phyloP scores from a whole-genome alignment of 2,329 filamentous ascomycete genomes.

The Beauveria asiatica region DNA sequence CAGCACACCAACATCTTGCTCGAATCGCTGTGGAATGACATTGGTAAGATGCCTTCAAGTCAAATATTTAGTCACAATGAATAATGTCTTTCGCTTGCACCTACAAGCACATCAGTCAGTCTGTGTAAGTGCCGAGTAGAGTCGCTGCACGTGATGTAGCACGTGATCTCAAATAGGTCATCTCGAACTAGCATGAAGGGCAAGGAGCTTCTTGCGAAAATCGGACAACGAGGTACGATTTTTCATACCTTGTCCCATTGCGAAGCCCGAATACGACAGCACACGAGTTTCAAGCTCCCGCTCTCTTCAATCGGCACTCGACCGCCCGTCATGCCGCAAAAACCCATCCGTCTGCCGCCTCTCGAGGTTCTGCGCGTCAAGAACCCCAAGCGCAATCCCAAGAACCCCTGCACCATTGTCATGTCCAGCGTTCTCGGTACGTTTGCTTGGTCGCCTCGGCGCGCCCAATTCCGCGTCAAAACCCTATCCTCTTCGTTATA shows the following conservation, averaged over 20 bases:
- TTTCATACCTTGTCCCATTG: background rate
- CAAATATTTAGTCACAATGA: background rate
- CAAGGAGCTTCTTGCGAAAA: background rate
- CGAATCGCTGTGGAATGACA: too few species aligned
- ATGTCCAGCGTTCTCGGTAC: constrained; percentile 51
- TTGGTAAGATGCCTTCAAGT: too few species aligned
- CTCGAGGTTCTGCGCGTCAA: constrained; percentile 46
- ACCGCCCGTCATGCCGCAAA: constrained; percentile 35
- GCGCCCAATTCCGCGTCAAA: too few species aligned
- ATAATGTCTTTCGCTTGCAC: too few species aligned
- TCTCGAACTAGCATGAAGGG: background rate
- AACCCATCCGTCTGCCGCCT: constrained; percentile 50
- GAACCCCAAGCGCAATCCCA: constrained; percentile 39
- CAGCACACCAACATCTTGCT: too few species aligned
- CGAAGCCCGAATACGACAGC: background rate
- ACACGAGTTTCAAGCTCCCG: too few species aligned
- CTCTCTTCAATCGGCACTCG: too few species aligned
- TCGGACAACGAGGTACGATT: background rate
- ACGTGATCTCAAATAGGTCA: constrained; percentile 1
- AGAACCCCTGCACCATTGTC: constrained; percentile 46
- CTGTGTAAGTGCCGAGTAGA: background rate
- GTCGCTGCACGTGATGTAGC: background rate
- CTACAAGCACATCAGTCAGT: background rate
- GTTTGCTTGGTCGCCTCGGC: constrained; percentile 14
- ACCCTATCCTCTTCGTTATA: too few species aligned